Evolutionary conservation across 768 basidiomycete genomes (phyloP), one percentile per base, ranked within the genome.

Genomic region (Leccinum obscurum): DNA sequence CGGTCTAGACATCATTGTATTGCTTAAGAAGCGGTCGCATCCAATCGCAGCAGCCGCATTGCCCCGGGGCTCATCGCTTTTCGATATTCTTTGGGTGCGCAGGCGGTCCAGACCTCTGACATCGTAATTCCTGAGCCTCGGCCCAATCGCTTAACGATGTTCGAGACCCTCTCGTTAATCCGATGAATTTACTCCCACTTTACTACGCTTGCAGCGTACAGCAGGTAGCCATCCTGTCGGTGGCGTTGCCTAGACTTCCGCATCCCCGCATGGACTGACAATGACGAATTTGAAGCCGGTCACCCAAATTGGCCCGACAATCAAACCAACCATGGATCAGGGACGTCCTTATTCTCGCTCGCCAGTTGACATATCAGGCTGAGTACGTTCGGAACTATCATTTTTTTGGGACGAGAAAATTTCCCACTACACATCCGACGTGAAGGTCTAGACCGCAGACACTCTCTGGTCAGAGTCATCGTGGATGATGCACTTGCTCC

Each of bases 371-470:
- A 15, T 15, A 52, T 41, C 39, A 37, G 54, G 30, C 14, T n/a
- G 35, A 49, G 26, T 28, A 32, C 20, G 54, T 58, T 62, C 61
- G 48, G 55, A 55, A 52, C 59, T 15, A 20, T 58, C 4, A 26
- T 34, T 52, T 26, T 24, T 46, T 30, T 30, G 22, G 20, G 20
- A 39, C 8, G n/a, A 52, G 1, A 5, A 10, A 20, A 5, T 3
- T 49, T 52, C 56, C 10, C 48, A 11, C 51, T 35, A 20, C 39
- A 41, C 14, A 57, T 17, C 34, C 37, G 7, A 4, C 35, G 9
- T 26, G 26, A 50, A 50, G 67, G 64, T 56, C 66, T 59, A 53
- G 67, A 68, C 57, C 13, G n/a, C 9, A 26, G 6, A 6, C 13
- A 8, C 14, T 52, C 8, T 13, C 34, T 24, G 9, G 11, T n/a